Evolutionary conservation across 2,329 filamentous ascomycete species (phyloP).

Genomic region (Neocucurbitaria cava): DNA sequence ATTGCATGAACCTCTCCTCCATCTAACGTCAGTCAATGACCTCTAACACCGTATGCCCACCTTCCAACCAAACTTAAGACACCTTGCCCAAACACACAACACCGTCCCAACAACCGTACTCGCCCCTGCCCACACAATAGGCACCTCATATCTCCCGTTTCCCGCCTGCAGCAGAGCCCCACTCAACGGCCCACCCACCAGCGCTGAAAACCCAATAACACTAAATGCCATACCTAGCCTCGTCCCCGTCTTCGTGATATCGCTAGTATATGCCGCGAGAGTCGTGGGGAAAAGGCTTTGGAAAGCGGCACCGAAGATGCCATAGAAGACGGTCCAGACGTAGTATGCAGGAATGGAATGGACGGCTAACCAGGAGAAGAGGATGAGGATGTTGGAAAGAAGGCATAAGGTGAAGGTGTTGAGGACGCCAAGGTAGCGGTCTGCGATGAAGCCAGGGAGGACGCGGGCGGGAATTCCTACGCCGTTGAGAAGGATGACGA

Average conservation of each 20-base stretch:
- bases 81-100: constrained; percentile 25
- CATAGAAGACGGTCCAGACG: constrained; percentile 68
- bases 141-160: constrained; percentile 38
- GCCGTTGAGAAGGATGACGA: constrained; percentile 65
- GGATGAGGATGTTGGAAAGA: constrained; percentile 50
- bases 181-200: constrained; percentile 62
- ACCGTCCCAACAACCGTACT: constrained; percentile 22
- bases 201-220: constrained; percentile 56
- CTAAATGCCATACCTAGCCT: constrained; percentile 62
- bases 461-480: constrained; percentile 62
- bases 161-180: constrained; percentile 58
- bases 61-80: constrained; percentile 32
- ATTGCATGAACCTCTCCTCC: too few species aligned
- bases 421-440: constrained; percentile 63
- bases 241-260: constrained; percentile 48
- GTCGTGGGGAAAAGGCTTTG: constrained; percentile 50
- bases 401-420: constrained; percentile 66
- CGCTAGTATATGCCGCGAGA: constrained; percentile 45
- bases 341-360: constrained; percentile 60
- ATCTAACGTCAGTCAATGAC: not conserved
- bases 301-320: constrained; percentile 61
- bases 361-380: constrained; percentile 68
- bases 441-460: constrained; percentile 62
- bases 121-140: constrained; percentile 30
- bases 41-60: constrained; percentile 25